These are phyloP conservation scores for Tolypocladium pustulatum DNA, from an alignment of 2,329 filamentous ascomycete genomes.

Conservation along the genomic window DNA sequence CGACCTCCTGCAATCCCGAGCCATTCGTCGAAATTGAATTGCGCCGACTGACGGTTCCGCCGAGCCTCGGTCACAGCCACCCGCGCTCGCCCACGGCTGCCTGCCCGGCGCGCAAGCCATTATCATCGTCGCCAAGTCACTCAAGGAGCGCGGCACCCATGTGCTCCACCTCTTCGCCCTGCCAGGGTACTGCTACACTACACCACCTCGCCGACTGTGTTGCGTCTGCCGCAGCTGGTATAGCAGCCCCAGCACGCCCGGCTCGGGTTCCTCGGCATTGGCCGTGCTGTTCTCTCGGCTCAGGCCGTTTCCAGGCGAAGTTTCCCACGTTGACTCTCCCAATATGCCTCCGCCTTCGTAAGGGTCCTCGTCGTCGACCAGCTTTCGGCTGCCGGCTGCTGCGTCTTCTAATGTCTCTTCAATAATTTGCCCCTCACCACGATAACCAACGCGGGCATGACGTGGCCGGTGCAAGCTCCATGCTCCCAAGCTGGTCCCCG, in stretches of 20 bases:
- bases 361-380: slow-evolving; percentile 42
- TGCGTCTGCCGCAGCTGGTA: slow-evolving; percentile 50
- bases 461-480: slow-evolving; percentile 37
- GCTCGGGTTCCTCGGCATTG: slow-evolving; percentile 34
- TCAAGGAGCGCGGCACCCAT: not conserved
- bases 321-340: slow-evolving; percentile 52
- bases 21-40: not conserved
- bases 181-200: slow-evolving; percentile 13
- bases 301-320: slow-evolving; percentile 38
- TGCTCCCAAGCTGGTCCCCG: slow-evolving; percentile 31
- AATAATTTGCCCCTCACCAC: slow-evolving; percentile 38
- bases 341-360: slow-evolving; percentile 40
- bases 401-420: slow-evolving; percentile 45
- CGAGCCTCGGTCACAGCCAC: not conserved
- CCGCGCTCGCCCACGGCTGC: not conserved
- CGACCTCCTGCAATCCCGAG: not conserved
- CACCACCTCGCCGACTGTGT: slow-evolving; percentile 35
- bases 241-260: slow-evolving; percentile 46
- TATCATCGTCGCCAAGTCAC: not conserved
- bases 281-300: slow-evolving; percentile 42
- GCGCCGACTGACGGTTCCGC: not conserved
- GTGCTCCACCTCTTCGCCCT: not conserved
- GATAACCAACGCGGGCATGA: slow-evolving; percentile 32
- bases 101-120: not conserved
- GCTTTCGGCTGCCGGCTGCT: slow-evolving; percentile 23